These are phyloP conservation scores for Cornus suecica DNA, from an alignment of 148 eudicot species.

Conservation along the genomic window DNA sequence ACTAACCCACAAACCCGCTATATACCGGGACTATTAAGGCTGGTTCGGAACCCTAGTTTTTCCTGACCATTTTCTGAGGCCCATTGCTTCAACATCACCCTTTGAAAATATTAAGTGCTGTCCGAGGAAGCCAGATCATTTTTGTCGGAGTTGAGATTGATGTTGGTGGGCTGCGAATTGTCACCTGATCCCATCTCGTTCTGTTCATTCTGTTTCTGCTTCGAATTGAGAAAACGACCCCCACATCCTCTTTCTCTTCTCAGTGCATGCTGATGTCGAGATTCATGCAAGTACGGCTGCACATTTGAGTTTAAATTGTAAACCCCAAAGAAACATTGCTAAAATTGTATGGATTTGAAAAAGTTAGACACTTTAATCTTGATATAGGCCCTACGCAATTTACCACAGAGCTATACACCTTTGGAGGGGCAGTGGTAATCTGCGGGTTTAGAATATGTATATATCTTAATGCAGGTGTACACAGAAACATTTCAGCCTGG, in stretches of 20 bases:
- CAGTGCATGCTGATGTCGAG: constrained; percentile 65
- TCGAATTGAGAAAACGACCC: constrained; percentile 52
- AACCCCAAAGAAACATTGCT: background rate
- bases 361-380: background rate
- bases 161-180: constrained; percentile 25
- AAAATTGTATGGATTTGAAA: background rate
- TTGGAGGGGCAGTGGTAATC: background rate
- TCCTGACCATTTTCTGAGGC: constrained; percentile 2
- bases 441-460: background rate
- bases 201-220: constrained; percentile 39
- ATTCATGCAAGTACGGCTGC: constrained; percentile 73
- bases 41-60: background rate
- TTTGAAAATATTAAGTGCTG: constrained; percentile 13
- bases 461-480: background rate
- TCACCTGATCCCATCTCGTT: constrained; percentile 34
- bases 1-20: background rate
- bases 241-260: constrained; percentile 59
- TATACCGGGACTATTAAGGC: background rate
- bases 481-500: background rate
- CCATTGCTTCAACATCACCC: background rate
- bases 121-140: constrained; percentile 22
- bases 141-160: constrained; percentile 32
- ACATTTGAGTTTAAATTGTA: constrained; percentile 7
- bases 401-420: background rate
- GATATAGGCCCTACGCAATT: background rate